Conservation (phyloP, 306 rosid species). For the Ceratonia siliqua region DNA sequence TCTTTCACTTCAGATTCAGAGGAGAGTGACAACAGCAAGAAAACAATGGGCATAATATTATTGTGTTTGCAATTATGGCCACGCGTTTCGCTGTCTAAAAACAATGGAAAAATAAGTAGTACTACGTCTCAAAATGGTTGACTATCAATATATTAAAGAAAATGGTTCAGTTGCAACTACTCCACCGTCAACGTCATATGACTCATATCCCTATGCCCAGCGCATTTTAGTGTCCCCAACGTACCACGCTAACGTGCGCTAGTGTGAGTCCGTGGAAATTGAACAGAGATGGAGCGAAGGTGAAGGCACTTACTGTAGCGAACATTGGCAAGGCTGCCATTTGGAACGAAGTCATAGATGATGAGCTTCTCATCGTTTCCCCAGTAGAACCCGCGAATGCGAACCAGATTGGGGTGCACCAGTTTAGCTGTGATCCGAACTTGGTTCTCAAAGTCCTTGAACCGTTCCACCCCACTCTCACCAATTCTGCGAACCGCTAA, state of each 20-base stretch:
- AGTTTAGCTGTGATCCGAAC: slow-evolving; percentile 70
- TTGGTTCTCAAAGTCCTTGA: slow-evolving; percentile 85
- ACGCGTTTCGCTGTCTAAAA: slow-evolving; percentile 36
- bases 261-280: background rate
- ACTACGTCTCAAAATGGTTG: slow-evolving; percentile 35
- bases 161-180: slow-evolving; percentile 50
- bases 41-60: background rate
- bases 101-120: background rate
- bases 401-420: slow-evolving; percentile 86
- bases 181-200: slow-evolving; percentile 51
- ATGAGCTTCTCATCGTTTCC: slow-evolving; percentile 85
- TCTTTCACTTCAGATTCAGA: background rate
- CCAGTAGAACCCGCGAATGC: slow-evolving; percentile 91
- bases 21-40: background rate
- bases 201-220: background rate
- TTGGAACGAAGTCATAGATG: slow-evolving; percentile 91
- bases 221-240: slow-evolving; percentile 31
- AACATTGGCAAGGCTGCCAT: slow-evolving; percentile 91
- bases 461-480: slow-evolving; percentile 71
- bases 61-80: slow-evolving; percentile 27
- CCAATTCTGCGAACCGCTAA: slow-evolving; percentile 93
- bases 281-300: background rate
- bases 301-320: slow-evolving; percentile 75
- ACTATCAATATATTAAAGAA: slow-evolving; percentile 51
- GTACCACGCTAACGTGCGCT: slow-evolving; percentile 29